Percentiles rank a stretch among this genome's conserved stretches.
These are phyloP conservation scores for Arbutus unedo DNA, from an alignment of 148 eudicot species.

Conservation along the genomic window DNA sequence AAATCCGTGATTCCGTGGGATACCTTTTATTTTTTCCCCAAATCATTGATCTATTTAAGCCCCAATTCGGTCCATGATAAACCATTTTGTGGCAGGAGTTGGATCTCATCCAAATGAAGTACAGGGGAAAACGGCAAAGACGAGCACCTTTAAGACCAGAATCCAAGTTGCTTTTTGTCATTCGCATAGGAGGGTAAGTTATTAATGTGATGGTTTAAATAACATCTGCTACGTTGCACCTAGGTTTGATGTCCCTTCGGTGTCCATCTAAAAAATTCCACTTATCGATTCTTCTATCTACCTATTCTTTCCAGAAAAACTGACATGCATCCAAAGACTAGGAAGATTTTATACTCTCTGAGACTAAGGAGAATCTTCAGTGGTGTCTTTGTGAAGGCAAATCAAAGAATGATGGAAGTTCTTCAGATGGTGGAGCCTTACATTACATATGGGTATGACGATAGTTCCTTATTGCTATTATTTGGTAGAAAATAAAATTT, in stretches of 20 bases:
- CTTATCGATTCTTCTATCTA: background rate
- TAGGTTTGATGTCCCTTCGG: background rate
- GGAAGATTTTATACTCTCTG: constrained; percentile 60
- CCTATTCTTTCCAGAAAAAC: constrained; percentile 47
- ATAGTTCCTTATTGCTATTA: background rate
- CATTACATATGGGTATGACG: constrained; percentile 76
- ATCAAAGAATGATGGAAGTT: constrained; percentile 53
- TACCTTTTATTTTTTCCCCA: background rate
- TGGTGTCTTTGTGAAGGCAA: constrained; percentile 86
- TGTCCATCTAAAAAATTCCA: background rate
- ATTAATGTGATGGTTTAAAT: background rate
- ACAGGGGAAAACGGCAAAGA: constrained; percentile 55
- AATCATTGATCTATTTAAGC: background rate
- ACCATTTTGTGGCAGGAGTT: constrained; percentile 45
- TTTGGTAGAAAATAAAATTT: background rate
- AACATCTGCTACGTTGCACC: background rate
- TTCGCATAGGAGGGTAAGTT: constrained; percentile 82
- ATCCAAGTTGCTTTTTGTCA: constrained; percentile 69
- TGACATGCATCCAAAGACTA: constrained; percentile 67
- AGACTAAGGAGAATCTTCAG: constrained; percentile 55
- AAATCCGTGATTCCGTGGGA: background rate
- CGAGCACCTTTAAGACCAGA: constrained; percentile 24
- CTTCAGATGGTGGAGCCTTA: constrained; percentile 84
- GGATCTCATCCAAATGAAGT: constrained; percentile 80
- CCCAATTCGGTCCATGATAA: background rate